A percentile compares a stretch with the other conserved stretches of the same genome.
phyloP scores from a whole-genome alignment of 345 rosid genomes.

The Eucalyptus victrix region DNA sequence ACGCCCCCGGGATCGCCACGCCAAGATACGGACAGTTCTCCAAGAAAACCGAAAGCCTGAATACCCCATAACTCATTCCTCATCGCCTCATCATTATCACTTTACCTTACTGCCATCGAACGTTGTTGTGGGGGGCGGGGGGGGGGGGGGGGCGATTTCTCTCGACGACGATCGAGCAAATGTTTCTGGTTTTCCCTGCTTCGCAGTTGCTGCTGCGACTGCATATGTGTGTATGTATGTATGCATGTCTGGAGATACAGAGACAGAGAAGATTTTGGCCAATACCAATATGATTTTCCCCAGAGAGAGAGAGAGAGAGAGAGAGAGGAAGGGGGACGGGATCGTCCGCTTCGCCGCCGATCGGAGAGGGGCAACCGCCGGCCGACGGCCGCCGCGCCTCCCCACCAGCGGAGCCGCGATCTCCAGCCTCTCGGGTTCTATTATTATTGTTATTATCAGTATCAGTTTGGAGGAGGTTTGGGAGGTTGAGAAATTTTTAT shows the following conservation, averaged over 20 bases:
- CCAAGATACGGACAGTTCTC: constrained; percentile 3
- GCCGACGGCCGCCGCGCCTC: not conserved
- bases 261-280: not conserved
- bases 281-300: not conserved
- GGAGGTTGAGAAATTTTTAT: not conserved
- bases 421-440: not conserved
- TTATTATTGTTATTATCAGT: not conserved
- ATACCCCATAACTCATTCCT: not conserved
- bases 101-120: not conserved
- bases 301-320: not conserved
- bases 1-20: not conserved
- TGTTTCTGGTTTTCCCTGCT: not conserved
- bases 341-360: not conserved
- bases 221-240: not conserved
- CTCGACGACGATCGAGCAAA: not conserved
- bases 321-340: not conserved
- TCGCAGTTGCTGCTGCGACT: not conserved
- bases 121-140: too few relatives aligned
- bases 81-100: not conserved
- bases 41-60: not conserved
- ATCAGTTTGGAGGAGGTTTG: not conserved
- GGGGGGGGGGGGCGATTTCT: not conserved
- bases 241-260: not conserved
- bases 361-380: not conserved
- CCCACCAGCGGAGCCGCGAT: not conserved